Conservation (phyloP, 495 filamentous ascomycete genomes). For the Penicillium bialowiezense region DNA sequence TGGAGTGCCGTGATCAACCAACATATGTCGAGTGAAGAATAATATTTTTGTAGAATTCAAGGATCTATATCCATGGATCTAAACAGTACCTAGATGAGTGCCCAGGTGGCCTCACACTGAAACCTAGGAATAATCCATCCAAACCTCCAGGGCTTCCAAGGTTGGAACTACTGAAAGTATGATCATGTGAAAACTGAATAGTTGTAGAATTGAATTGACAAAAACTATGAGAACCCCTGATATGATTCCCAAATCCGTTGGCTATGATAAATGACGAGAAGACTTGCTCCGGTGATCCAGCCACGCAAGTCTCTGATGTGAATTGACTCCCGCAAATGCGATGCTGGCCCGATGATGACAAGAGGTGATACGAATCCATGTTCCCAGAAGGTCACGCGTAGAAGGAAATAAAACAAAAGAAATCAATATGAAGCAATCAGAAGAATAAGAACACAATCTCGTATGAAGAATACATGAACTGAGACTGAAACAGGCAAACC, state of each 20-base stretch:
- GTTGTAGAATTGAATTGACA: slow-evolving; percentile 6
- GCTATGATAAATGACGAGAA: slow-evolving; percentile 10
- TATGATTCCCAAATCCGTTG: background rate
- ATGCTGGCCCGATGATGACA: slow-evolving; percentile 6
- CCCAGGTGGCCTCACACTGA: too few relatives aligned
- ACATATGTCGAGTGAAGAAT: too few relatives aligned
- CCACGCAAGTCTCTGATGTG: slow-evolving; percentile 17
- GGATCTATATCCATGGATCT: too few relatives aligned
- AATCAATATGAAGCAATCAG: too few relatives aligned
- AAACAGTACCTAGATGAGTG: too few relatives aligned
- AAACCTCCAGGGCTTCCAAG: too few relatives aligned
- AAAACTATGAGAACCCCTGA: slow-evolving; percentile 8
- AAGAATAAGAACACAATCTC: slow-evolving; percentile 1
- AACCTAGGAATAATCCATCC: too few relatives aligned
- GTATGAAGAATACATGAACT: background rate
- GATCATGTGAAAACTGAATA: background rate
- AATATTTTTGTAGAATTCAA: too few relatives aligned
- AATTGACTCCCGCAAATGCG: slow-evolving; percentile 30
- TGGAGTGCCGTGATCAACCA: too few relatives aligned
- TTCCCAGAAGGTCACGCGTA: slow-evolving; percentile 4
- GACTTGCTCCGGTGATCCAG: slow-evolving; percentile 26
- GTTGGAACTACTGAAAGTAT: too few relatives aligned
- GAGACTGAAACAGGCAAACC: background rate
- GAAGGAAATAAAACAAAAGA: too few relatives aligned
- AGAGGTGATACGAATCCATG: slow-evolving; percentile 14